These are phyloP conservation scores for Coemansia sp. DNA, from an alignment of 192 early-diverging fungal species.

Conservation along the genomic window DNA sequence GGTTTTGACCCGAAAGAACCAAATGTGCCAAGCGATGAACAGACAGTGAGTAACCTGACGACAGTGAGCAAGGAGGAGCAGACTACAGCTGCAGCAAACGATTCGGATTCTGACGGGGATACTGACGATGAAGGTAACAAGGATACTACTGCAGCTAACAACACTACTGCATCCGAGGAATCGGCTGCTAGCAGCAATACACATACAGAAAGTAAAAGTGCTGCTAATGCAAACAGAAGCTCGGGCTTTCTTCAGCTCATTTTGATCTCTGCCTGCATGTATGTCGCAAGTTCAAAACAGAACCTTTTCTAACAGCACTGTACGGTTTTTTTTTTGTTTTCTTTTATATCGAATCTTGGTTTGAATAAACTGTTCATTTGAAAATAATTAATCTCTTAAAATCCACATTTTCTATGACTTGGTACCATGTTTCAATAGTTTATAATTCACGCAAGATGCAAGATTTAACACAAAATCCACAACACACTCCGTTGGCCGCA, in stretches of 20 bases:
- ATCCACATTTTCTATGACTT: too few species aligned
- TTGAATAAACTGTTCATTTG: too few species aligned
- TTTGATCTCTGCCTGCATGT: constrained; percentile 2
- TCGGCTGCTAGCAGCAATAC: not conserved
- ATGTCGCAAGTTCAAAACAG: not conserved
- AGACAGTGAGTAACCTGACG: not conserved
- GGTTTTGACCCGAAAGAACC: not conserved
- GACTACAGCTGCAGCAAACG: not conserved
- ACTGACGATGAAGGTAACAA: constrained; percentile 22
- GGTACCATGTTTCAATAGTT: too few species aligned
- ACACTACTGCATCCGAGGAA: too few species aligned
- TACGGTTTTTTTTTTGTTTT: too few species aligned
- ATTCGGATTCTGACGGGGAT: constrained; percentile 29
- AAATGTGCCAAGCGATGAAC: not conserved
- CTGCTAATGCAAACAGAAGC: not conserved
- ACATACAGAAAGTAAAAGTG: not conserved
- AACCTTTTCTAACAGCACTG: not conserved
- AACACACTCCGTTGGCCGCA: too few species aligned
- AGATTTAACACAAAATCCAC: too few species aligned
- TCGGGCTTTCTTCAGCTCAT: not conserved
- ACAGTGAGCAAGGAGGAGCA: not conserved
- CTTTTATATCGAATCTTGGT: too few species aligned
- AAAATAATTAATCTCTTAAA: too few species aligned
- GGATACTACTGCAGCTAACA: not conserved
- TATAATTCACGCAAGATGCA: too few species aligned